Evolutionary conservation across 2,329 filamentous ascomycete genomes (phyloP), one percentile per base, ranked within the genome.

Genomic region (Pyrenophora seminiperda): DNA sequence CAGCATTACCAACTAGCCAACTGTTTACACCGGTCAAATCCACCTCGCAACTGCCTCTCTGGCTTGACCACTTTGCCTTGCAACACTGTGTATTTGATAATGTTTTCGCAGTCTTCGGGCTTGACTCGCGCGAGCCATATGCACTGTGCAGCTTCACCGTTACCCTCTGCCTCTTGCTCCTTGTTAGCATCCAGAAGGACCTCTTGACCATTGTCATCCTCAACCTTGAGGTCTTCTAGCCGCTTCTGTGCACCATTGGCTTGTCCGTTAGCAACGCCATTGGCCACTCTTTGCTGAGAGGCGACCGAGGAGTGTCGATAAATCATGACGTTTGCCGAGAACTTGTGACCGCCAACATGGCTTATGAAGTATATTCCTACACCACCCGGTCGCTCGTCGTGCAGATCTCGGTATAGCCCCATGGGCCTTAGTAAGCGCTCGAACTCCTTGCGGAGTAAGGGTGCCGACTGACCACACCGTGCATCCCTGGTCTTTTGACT

Each of bases 311-410:
- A 78, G 14, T 82, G 81, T 7, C 94, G 83, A 73, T 99, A 97
- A 1, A 99, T 80, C 78, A 99, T 89, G 62, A 97, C 85, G 66
- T 99, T 99, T 20, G 94, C 94, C 38, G 87, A 86, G 76, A 96
- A 97, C 77, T 97, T 97, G 78, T 99, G 94, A 0, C 94, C 94
- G 20, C 94, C 94, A 2, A 97, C 91, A 68, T 99, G 94, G 61
- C 86, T 93, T 68, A 97, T 95, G 70, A 97, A 97, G 76, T 96
- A 96, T 58, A 99, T 90, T 0, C 91, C 93, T 5, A 97, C 93
- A 10, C 94, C 94, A 9, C 93, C 93, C 0, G 92, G 91, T 50
- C 94, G 79, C 72, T 91, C 86, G 71, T 99, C 94, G 68, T 95
- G 85, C 38, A 94, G 76, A 69, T 97, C 93, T 22, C 94, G 86